Evolutionary conservation across 768 basidiomycete species (phyloP).

Genomic region (Collybia mongolica): DNA sequence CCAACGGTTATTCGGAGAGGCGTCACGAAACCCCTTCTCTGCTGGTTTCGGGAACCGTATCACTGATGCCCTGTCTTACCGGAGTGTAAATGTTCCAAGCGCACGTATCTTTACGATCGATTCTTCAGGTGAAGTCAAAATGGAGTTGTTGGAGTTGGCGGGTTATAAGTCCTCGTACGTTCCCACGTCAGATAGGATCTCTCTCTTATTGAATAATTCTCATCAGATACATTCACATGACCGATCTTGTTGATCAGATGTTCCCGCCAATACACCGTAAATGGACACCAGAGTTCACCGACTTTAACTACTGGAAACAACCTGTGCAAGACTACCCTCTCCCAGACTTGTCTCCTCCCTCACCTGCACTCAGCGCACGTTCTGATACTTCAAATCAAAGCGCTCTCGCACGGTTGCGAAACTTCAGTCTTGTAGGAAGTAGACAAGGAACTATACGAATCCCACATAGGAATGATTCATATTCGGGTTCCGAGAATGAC

Average conservation of each 20-base stretch:
- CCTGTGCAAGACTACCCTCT: constrained; percentile 76
- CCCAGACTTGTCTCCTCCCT: constrained; percentile 82
- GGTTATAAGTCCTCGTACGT: constrained; percentile 92
- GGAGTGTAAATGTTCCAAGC: constrained; percentile 92
- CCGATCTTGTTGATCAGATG: constrained; percentile 99
- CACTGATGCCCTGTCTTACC: constrained; percentile 97
- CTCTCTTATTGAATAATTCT: neutral
- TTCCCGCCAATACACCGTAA: constrained; percentile 95
- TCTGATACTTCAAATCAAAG: constrained; percentile 83
- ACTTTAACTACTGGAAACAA: constrained; percentile 95
- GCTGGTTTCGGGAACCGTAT: constrained; percentile 98
- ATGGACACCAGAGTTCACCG: constrained; percentile 88
- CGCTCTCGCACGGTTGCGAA: constrained; percentile 69
- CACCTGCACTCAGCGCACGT: constrained; percentile 90
- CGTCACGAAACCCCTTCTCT: constrained; percentile 79
- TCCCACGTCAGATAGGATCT: no score
- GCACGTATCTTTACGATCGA: constrained; percentile 97
- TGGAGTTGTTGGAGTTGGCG: constrained; percentile 93
- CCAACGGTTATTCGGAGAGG: constrained; percentile 81
- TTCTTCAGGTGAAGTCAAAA: constrained; percentile 91
- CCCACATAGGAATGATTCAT: constrained; percentile 15
- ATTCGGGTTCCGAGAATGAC: constrained; percentile 28
- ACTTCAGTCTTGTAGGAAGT: constrained; percentile 72
- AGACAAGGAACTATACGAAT: constrained; percentile 25
- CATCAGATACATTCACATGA: constrained; percentile 93